Evolutionary conservation across 306 rosid species (phyloP), one percentile per base, ranked within the genome.

Genomic region (Astragalus glycyphyllos): DNA sequence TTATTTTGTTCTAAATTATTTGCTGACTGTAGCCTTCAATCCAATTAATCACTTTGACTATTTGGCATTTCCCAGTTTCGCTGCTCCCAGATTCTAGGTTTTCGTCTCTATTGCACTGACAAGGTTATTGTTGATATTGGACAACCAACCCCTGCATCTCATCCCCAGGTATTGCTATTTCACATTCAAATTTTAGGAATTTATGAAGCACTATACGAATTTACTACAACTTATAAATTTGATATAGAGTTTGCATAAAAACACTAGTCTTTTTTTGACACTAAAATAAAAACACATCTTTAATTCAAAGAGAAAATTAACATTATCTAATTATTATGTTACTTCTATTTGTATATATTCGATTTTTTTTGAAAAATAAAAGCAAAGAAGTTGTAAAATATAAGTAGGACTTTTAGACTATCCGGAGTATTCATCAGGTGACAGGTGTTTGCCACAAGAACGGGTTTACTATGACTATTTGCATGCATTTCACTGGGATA

Each of bases 91-190:
- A 82, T 77, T 68, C 60, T 76, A 69, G 77, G 86, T 68, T 65
- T 69, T 65, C 87, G 88, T 58, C 51, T 83, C 15, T 90, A 81
- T 81, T 77, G 80, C 77, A 78, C 84, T 26, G 68, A 60, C 38
- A 84, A 41, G 57, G 50, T 83, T 60, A 47, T 68, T 56, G 65
- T 69, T 77, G 98, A 93, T 75, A 47, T 90, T 73, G 98, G 98
- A 68, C 98, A 93, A 79, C 98, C 98, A 29, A 85, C 96, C 57
- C 64, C 90, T 60, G 74, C 86, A 55, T 80, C 98, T 81, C 97
- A 93, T 78, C 92, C 97, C 1, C 85, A 93, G 89, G 97, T 93
- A 9, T 49, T 44, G 7, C 55, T 67, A 15, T 67, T 72, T 0
- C 75, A 58, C 71, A 10, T 8, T 4, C 12, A 7, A 23, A n/a